Evolutionary conservation across 2,329 filamentous ascomycete species (phyloP), one percentile per base, ranked within the genome.

Genomic region (Tolypocladium tundrense): DNA sequence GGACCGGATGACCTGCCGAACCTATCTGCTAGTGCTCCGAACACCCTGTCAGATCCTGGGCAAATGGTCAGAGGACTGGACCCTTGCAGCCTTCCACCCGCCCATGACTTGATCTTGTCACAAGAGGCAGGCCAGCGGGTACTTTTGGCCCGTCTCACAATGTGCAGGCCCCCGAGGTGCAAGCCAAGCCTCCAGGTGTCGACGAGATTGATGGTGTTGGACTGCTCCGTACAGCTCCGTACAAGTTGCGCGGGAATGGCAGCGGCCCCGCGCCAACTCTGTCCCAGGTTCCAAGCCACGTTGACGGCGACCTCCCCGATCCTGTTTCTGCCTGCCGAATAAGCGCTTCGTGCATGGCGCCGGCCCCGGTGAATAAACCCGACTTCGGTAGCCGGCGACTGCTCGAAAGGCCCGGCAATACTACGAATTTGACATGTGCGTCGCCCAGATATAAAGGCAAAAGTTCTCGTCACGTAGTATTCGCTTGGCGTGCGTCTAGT

Each of bases 1-100:
- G 57, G 43, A 55, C 59, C 61, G 61, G 61, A 63, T 60, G 61
- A 57, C 60, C 58, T 63, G 52, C 61, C 61, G 58, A 61, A 57
- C 54, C 42, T 45, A 57, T 54, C 54, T 58, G 39, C 37, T 60
- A 53, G 53, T 59, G 57, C 58, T 60, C 60, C 60, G 61, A 63
- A 61, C 45, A 60, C 61, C 61, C 60, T 63, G 59, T 55, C 31
- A 51, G 27, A 39, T 16, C 24, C 48, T 51, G 27, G 48, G 19
- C 48, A 2, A n/a, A 48, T 60, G 41, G 59, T 21, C 52, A 48
- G 54, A 55, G 50, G 45, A 43, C 56, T 54, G 56, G 52, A 57
- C 53, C 59, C 58, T 56, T 55, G 58, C 57, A 55, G 55, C 53
- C 43, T 55, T 21, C 42, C 53, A 54, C 16, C 42, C 7, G 37